phyloP scores from a whole-genome alignment of 768 basidiomycete species.

The Lactarius evosmus region DNA sequence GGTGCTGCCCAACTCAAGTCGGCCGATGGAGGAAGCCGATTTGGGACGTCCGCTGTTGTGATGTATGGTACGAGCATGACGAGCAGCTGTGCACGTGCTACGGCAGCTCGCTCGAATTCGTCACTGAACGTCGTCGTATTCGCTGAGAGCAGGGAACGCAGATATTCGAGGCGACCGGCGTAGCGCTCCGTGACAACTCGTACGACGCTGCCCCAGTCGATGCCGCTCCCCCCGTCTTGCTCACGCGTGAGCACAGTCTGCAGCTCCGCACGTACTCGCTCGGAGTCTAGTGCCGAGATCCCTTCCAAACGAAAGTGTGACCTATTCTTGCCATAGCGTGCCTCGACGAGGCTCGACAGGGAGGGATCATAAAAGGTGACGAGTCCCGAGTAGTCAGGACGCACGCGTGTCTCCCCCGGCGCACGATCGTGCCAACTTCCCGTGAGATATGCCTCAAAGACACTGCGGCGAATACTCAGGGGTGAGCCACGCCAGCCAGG shows the following conservation, averaged over 20 bases:
- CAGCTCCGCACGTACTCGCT: slow-evolving; percentile 25
- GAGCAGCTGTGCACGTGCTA: slow-evolving; percentile 21
- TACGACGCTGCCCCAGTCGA: slow-evolving; percentile 44
- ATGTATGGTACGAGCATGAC: slow-evolving; percentile 34
- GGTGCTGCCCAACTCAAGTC: slow-evolving; percentile 23
- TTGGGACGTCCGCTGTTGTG: slow-evolving; percentile 23
- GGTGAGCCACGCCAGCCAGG: slow-evolving; percentile 25
- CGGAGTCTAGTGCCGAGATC: slow-evolving; percentile 35
- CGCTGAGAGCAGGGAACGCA: slow-evolving; percentile 37
- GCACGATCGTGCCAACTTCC: slow-evolving; percentile 43
- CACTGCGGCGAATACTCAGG: neutral
- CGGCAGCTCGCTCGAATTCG: slow-evolving; percentile 4
- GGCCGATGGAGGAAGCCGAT: neutral
- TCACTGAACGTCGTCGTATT: slow-evolving; percentile 24
- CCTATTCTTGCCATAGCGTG: slow-evolving; percentile 35
- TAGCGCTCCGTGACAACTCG: slow-evolving; percentile 43
- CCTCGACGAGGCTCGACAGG: slow-evolving; percentile 37
- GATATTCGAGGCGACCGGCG: slow-evolving; percentile 41
- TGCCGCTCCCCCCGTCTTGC: slow-evolving; percentile 31
- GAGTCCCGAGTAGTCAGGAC: slow-evolving; percentile 41
- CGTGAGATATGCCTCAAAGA: slow-evolving; percentile 34
- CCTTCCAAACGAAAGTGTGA: slow-evolving; percentile 38
- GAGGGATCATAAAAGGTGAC: slow-evolving; percentile 45
- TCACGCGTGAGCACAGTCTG: slow-evolving; percentile 30
- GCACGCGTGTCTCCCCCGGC: slow-evolving; percentile 45